A percentile compares a stretch with the other conserved stretches of the same genome.
These are phyloP conservation scores for Pseudogymnoascus sp. DNA, from an alignment of 2,329 filamentous ascomycete genomes.

Conservation along the genomic window DNA sequence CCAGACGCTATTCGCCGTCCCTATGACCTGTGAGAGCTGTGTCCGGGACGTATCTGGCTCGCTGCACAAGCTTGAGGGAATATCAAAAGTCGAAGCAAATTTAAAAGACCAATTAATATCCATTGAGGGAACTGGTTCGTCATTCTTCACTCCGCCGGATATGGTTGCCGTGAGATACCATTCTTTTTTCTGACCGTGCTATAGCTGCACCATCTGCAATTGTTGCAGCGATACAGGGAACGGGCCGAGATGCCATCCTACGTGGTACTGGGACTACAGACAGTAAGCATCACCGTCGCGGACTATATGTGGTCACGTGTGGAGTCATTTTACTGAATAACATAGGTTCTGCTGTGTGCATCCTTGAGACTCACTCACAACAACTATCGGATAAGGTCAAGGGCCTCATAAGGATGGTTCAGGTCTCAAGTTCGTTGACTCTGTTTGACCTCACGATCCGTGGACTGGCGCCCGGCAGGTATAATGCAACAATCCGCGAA, in stretches of 20 bases:
- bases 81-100: slow-evolving; percentile 74
- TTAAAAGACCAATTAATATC: slow-evolving; percentile 76
- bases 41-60: slow-evolving; percentile 77
- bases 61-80: slow-evolving; percentile 68
- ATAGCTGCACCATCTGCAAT: slow-evolving; percentile 79
- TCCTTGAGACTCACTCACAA: slow-evolving; percentile 74
- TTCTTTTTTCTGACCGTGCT: not conserved
- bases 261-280: slow-evolving; percentile 80
- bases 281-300: slow-evolving; percentile 47
- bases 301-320: slow-evolving; percentile 7
- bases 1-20: slow-evolving; percentile 89
- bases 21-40: slow-evolving; percentile 84
- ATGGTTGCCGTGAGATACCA: not conserved
- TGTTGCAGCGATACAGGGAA: slow-evolving; percentile 78
- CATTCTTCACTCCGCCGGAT: slow-evolving; percentile 18
- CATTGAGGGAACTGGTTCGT: slow-evolving; percentile 70
- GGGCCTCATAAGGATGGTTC: slow-evolving; percentile 87
- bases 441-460: slow-evolving; percentile 81
- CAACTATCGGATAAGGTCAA: slow-evolving; percentile 61
- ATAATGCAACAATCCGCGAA: slow-evolving; percentile 77
- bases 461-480: slow-evolving; percentile 72
- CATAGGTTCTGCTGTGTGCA: slow-evolving; percentile 77
- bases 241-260: slow-evolving; percentile 88
- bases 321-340: slow-evolving; percentile 19
- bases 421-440: slow-evolving; percentile 70